phyloP scores from a whole-genome alignment of 768 basidiomycete genomes.

The Lactifluus subvellereus region DNA sequence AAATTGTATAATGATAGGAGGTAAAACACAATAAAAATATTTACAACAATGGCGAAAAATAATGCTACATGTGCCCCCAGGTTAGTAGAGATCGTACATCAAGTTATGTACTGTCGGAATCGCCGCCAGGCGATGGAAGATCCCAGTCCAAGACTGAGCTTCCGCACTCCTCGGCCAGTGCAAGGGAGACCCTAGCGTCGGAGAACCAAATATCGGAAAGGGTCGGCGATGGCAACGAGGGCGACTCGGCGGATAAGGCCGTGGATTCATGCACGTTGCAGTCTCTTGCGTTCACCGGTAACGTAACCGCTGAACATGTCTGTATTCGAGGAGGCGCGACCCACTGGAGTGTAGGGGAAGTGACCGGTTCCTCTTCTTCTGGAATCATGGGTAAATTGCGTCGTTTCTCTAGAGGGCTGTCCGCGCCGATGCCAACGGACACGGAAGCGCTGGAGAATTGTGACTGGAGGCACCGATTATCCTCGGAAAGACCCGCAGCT shows the following conservation, averaged over 20 bases:
- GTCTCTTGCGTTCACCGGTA: not conserved
- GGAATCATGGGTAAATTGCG: conserved; percentile 1
- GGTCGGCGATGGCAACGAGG: conserved; percentile 11
- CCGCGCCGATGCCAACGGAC: not conserved
- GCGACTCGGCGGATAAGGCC: conserved; percentile 1
- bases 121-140: conserved; percentile 16
- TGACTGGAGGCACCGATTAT: not conserved
- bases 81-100: not conserved
- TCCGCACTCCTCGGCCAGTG: conserved; percentile 3
- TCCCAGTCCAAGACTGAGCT: conserved; percentile 17
- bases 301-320: not conserved
- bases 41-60: not conserved
- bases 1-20: conserved; percentile 20
- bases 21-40: conserved; percentile 13
- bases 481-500: conserved; percentile 4
- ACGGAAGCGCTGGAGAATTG: not conserved
- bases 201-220: conserved; percentile 24
- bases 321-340: conserved; percentile 4
- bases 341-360: not conserved
- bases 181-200: conserved; percentile 3
- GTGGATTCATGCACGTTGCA: not conserved
- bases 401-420: conserved; percentile 1
- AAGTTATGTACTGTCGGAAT: conserved; percentile 6
- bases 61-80: not conserved
- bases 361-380: conserved; percentile 14